Conservation (phyloP, 2,329 filamentous ascomycete genomes). For the Curvularia hawaiiensis region DNA sequence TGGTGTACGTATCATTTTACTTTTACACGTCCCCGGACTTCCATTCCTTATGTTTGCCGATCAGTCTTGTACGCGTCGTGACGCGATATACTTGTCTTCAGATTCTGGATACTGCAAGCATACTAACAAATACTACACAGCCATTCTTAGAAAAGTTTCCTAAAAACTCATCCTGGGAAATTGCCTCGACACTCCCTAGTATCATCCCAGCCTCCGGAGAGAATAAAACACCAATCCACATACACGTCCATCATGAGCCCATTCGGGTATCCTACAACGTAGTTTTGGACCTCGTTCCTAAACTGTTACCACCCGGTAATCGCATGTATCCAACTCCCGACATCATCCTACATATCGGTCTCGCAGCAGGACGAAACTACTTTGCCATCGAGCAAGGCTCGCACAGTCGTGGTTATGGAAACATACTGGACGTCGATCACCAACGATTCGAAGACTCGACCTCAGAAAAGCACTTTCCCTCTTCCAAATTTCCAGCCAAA, state of each 20-base stretch:
- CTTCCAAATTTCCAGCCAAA: slow-evolving; percentile 24
- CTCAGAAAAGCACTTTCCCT: slow-evolving; percentile 26
- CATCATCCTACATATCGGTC: slow-evolving; percentile 47
- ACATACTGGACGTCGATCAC: slow-evolving; percentile 44
- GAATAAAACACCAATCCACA: slow-evolving; percentile 41
- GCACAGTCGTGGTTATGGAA: slow-evolving; percentile 36
- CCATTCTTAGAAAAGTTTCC: slow-evolving; percentile 42
- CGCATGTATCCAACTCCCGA: slow-evolving; percentile 30
- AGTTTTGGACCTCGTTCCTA: slow-evolving; percentile 35
- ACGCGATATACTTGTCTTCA: neutral
- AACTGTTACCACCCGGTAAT: slow-evolving; percentile 32
- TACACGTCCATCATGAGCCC: slow-evolving; percentile 40
- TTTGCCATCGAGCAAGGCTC: slow-evolving; percentile 45
- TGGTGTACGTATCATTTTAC: slow-evolving; percentile 30
- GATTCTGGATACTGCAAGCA: neutral
- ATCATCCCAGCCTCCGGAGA: slow-evolving; percentile 34
- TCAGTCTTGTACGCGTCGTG: neutral
- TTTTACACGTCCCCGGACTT: neutral
- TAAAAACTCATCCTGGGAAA: slow-evolving; percentile 46
- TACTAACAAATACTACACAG: slow-evolving; percentile 21
- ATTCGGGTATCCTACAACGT: slow-evolving; percentile 44
- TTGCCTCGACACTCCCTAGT: slow-evolving; percentile 44
- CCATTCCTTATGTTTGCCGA: neutral
- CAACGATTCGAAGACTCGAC: slow-evolving; percentile 28
- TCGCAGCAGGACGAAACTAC: slow-evolving; percentile 43